Base-by-base conservation (phyloP, 306 rosid genomes). In the Cicer pinnatifidum region DNA sequence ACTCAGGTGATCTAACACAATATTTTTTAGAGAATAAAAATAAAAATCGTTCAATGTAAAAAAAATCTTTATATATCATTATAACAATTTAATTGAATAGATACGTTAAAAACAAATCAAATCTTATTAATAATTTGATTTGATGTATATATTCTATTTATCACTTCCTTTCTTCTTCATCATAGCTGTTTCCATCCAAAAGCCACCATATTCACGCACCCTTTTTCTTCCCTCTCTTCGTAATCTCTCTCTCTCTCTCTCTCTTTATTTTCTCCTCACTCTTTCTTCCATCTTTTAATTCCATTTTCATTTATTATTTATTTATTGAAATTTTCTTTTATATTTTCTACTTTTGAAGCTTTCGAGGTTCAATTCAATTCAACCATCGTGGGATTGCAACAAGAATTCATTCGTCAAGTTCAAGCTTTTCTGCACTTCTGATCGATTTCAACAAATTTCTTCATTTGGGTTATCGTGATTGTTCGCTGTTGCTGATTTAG, bases 401-500 rank as follows among this genome's bases (percentile, higher is more conserved):
- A 6, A 35, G 39, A 69, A 69, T 37, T 62, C 63, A 52, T 20
- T 62, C 63, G 44, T 61, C 69, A 81, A 75, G 77, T 69, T 37
- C 47, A 60, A 75, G 63, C 11, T 48, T 81, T 80, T 75, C 58
- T 59, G 19, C 13, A 45, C 40, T 69, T 75, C 63, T 56, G 63
- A 75, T 68, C 75, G 44, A 15, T 40, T 16, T 48, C 28, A 35
- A 2, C 16, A 20, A 50, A 11, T 11, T 39, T 13, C 13, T 79
- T 73, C 83, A 67, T 73, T 75, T 23, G 68, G 46, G 68, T 48
- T 69, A 11, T 64, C 40, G 76, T 13, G 54, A 69, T 75, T 69
- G 28, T 38, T 52, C 10, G 77, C 5, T 53, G 68, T 13, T 69
- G 77, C 80, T 69, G 63, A 61, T 71, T 78, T 69, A 77, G 81